Evolutionary conservation across 805 yeast genomes (phyloP), one percentile per base, ranked within the genome.

Genomic region (Saccharomycopsis fermentans): DNA sequence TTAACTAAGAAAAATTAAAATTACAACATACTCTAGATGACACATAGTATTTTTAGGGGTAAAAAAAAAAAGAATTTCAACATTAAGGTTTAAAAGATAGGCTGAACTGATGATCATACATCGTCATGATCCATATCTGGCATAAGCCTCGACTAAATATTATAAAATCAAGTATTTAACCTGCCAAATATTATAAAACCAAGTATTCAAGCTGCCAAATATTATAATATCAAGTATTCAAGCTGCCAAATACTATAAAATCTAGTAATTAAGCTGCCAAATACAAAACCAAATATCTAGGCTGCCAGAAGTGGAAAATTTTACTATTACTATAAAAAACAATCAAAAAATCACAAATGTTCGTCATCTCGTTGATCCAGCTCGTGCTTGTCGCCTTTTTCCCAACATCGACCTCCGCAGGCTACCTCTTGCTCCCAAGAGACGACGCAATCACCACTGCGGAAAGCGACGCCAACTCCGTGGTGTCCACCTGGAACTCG

Each of bases 401-500:
- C 50, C 50, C 50, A 24, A 21, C 50, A 5, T 19, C 50, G 9
- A 26, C 50, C 4, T 9, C 50, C 9, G 50, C 50, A 24, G n/a
- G 50, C 5, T 43, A 43, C n/a, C 16, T 43, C 6, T 21, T 43
- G 4, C 48, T 3, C 4, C 8, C 16, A 4, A 43, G 50, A 9
- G 50, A 43, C 50, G 29, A 43, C 29, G 24, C 29, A 6, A 4
- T 40, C n/a, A 21, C 48, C 6, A 21, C 47, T 24, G 29, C 16
- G 26, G 43, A 37, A 32, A 40, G 36, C 17, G 51, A 32, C 12
- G 57, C 58, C 48, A 35, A 21, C 34, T 21, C 39, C 19, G 52
- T 55, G 1, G 61, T 64, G 14, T 64, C 68, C 24, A 73, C 77
- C 1, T 75, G 73, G 5, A 64, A 74, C 32, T 69, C 86, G 5